phyloP scores from a whole-genome alignment of 2,329 filamentous ascomycete genomes.

The Coniella lustricola region DNA sequence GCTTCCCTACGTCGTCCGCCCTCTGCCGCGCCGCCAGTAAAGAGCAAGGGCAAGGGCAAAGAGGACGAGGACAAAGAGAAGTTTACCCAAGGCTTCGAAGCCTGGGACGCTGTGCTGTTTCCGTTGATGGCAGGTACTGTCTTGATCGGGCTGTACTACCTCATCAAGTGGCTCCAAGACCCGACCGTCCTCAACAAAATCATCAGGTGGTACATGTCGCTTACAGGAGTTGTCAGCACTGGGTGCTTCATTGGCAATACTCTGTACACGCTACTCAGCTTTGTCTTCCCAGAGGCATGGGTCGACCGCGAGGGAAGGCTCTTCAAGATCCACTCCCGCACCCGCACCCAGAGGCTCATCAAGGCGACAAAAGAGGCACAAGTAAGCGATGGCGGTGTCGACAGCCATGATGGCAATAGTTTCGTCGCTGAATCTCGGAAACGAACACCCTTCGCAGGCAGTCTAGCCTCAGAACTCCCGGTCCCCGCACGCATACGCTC shows the following conservation, averaged over 20 bases:
- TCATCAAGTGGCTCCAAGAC: constrained; percentile 84
- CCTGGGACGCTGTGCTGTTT: constrained; percentile 77
- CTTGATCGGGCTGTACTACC: constrained; percentile 70
- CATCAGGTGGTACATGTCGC: constrained; percentile 74
- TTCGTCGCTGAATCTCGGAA: constrained; percentile 22
- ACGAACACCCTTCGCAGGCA: constrained; percentile 19
- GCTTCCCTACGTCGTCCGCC: constrained; percentile 78
- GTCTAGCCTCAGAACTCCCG: constrained; percentile 8
- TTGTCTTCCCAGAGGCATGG: constrained; percentile 71
- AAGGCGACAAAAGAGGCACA: background rate
- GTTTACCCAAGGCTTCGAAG: constrained; percentile 55
- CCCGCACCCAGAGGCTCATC: constrained; percentile 29
- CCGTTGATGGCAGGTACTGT: constrained; percentile 69
- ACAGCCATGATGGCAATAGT: constrained; percentile 20
- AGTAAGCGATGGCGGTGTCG: constrained; percentile 20
- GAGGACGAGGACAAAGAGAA: constrained; percentile 41
- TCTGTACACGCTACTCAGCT: constrained; percentile 54
- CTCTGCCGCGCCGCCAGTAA: constrained; percentile 58
- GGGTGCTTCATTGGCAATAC: constrained; percentile 66
- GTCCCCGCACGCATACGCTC: constrained; percentile 21
- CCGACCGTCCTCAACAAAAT: constrained; percentile 75
- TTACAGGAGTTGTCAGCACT: constrained; percentile 71
- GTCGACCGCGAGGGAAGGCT: constrained; percentile 34
- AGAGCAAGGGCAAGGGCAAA: constrained; percentile 31
- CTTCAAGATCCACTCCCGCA: constrained; percentile 37